Evolutionary conservation across 257 asterid genomes (phyloP).

Genomic region (Gentiana dahurica): DNA sequence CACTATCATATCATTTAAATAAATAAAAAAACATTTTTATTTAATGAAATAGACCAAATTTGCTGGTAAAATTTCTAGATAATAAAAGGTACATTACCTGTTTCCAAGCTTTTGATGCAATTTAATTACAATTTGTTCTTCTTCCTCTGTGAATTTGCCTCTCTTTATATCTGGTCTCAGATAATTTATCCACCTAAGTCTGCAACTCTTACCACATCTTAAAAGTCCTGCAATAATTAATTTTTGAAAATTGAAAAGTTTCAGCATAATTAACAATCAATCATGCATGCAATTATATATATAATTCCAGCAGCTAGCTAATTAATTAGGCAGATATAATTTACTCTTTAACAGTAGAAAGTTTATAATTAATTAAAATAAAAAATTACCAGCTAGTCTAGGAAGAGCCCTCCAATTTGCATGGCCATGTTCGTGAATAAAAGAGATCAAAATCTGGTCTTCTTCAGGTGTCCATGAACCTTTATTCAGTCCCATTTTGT

Average conservation of each 20-base stretch:
- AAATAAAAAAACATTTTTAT: no score
- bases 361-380: background rate
- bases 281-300: no score
- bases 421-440: conserved; percentile 46
- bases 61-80: no score
- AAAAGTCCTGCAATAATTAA: conserved; percentile 36
- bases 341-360: background rate
- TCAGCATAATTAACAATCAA: no score
- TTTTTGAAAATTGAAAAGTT: no score
- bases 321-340: no score
- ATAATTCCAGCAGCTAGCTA: no score
- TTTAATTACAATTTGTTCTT: conserved; percentile 32
- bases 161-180: conserved; percentile 47
- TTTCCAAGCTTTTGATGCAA: conserved; percentile 50
- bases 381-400: conserved; percentile 51
- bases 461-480: conserved; percentile 83
- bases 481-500: conserved; percentile 63
- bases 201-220: conserved; percentile 62
- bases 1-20: no score
- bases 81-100: conserved; percentile 21
- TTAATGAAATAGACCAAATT: no score
- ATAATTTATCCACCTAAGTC: conserved; percentile 50
- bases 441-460: conserved; percentile 41
- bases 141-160: conserved; percentile 42
- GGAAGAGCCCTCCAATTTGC: conserved; percentile 89